Percentiles rank a stretch among this genome's conserved stretches.
Conservation (phyloP, 345 rosid genomes). For the Eucalyptus melliodora region DNA sequence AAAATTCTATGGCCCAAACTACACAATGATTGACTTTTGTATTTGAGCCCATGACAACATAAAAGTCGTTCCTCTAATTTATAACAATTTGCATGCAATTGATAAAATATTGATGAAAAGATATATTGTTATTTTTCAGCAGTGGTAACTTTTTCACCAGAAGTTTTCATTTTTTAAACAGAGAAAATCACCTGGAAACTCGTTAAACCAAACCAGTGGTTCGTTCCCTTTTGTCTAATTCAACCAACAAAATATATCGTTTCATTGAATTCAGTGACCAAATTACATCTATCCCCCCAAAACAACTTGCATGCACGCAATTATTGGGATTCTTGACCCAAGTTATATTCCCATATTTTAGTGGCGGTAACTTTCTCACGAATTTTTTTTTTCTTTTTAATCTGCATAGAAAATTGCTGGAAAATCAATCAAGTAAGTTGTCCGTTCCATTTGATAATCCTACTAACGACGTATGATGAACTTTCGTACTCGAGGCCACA, state of each 20-base stretch:
- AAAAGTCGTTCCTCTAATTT: too few relatives aligned
- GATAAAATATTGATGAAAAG: too few relatives aligned
- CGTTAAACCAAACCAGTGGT: not conserved
- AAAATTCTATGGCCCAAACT: too few relatives aligned
- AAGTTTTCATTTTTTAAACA: not conserved
- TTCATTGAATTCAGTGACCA: not conserved
- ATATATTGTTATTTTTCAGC: not conserved
- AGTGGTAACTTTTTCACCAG: not conserved
- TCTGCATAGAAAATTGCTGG: not conserved
- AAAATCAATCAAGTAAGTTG: not conserved
- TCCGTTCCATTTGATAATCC: not conserved
- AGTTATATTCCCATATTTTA: not conserved
- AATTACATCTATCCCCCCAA: not conserved
- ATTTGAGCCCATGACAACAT: too few relatives aligned
- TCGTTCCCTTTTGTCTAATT: not conserved
- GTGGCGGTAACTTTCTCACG: not conserved
- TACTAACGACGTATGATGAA: not conserved
- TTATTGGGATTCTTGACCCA: not conserved
- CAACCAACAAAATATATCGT: not conserved
- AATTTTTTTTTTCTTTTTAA: too few relatives aligned
- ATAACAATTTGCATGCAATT: too few relatives aligned
- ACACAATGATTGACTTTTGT: too few relatives aligned
- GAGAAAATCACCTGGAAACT: not conserved
- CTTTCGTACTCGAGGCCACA: not conserved
- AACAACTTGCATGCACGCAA: not conserved